Evolutionary conservation across 1,139 yeast genomes (phyloP).

Genomic region (Pichia sp.): DNA sequence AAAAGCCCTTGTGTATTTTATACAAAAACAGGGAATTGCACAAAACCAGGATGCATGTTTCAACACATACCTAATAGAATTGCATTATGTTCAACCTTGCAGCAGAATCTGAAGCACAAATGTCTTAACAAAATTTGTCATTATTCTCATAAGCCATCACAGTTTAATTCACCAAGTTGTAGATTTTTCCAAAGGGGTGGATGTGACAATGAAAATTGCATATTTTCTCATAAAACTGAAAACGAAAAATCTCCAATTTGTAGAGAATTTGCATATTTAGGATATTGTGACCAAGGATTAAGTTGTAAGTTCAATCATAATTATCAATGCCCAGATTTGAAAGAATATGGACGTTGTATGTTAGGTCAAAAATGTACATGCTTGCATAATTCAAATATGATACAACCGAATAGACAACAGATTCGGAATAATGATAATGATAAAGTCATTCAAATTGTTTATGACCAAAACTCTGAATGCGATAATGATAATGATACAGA

Average conservation of each 20-base stretch:
- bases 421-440: slow-evolving; percentile 31
- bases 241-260: slow-evolving; percentile 39
- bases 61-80: slow-evolving; percentile 47
- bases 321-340: slow-evolving; percentile 67
- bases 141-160: slow-evolving; percentile 51
- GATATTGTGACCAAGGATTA: slow-evolving; percentile 61
- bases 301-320: slow-evolving; percentile 53
- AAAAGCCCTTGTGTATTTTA: slow-evolving; percentile 6
- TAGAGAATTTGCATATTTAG: slow-evolving; percentile 60
- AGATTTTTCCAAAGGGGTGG: slow-evolving; percentile 42
- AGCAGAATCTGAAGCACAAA: slow-evolving; percentile 40
- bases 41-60: slow-evolving; percentile 38
- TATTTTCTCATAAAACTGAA: slow-evolving; percentile 47
- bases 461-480: slow-evolving; percentile 11
- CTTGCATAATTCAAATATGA: slow-evolving; percentile 2
- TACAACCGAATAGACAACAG: not conserved
- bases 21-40: slow-evolving; percentile 33
- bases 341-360: slow-evolving; percentile 52
- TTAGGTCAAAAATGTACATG: slow-evolving; percentile 22
- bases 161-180: slow-evolving; percentile 64
- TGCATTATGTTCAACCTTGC: slow-evolving; percentile 47
- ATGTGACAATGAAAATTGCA: slow-evolving; percentile 53
- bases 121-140: slow-evolving; percentile 49
- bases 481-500: slow-evolving; percentile 2
- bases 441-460: slow-evolving; percentile 20